Base-by-base conservation (phyloP, 495 filamentous ascomycete species). In the Lophiostoma macrostomum region DNA sequence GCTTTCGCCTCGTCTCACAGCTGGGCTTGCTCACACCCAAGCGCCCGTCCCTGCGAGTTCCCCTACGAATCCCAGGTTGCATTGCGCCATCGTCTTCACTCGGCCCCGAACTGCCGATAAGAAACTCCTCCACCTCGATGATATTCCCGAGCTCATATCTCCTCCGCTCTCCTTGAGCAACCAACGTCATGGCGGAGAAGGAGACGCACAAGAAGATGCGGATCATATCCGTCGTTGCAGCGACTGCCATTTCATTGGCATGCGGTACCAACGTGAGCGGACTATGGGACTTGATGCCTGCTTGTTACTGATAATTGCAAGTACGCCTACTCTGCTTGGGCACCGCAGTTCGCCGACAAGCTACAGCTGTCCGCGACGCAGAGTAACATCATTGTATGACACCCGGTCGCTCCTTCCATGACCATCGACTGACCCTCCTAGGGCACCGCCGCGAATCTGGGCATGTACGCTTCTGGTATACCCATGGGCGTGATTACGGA, bases 311-410 rank as follows among this genome's bases (percentile, higher is more conserved):
- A 66, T 36, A 14, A 14, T 38, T 18, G 5, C 5, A 39, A 95
- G 90, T 98, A 98, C 80, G 94, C 91, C 58, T 98, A 96, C 65
- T 96, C 90, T 47, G 94, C 93, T 71, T 98, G 94, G 90, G 91
- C 85, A 23, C 93, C 93, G 13, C 90, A 95, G 68, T 96, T 96
- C 62, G 90, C 90, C 20, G 82, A 90, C 53, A 80, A 77, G 51
- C 75, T 98, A 69, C 80, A 86, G 69, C 81, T 97, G 43, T 88
- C 88, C 2, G 85, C 93, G 20, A 97, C 90, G 22, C 79, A 95
- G 69, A 87, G 78, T 70, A 96, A 97, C 68, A 64, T 96, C 50
- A 94, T 98, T 62, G 85, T 88, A 74, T 66, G 82, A 8, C 4
- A 4, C 28, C 62, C 20, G 37, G 22, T 29, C 31, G 37, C 14